Evolutionary conservation across 2,329 filamentous ascomycete genomes (phyloP).

Genomic region (Biscogniauxia mediterranea): DNA sequence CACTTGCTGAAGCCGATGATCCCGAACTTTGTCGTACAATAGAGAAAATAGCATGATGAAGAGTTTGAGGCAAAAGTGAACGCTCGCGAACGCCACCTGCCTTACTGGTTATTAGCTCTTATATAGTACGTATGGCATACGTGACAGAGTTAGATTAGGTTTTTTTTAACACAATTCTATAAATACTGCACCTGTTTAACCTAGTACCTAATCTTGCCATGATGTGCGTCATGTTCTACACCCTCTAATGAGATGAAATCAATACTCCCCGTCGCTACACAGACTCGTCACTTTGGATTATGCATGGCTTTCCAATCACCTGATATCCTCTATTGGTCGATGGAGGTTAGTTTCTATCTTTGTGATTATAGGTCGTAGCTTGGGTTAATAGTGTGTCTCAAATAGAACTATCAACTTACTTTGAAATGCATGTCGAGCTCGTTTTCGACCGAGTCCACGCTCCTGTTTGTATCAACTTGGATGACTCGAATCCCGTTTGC

Average conservation of each 20-base stretch:
- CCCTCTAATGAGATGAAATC: not conserved
- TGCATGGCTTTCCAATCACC: not conserved
- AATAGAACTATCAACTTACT: constrained; percentile 7
- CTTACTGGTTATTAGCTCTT: too few species aligned
- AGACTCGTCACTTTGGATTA: not conserved
- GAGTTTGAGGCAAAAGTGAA: too few species aligned
- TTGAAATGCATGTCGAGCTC: constrained; percentile 14
- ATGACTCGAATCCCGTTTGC: constrained; percentile 7
- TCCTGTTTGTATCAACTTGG: constrained; percentile 12
- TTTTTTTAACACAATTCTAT: too few species aligned
- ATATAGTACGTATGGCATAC: too few species aligned
- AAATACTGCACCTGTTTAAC: too few species aligned
- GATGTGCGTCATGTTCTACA: not conserved
- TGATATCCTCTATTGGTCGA: not conserved
- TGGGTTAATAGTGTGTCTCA: not conserved
- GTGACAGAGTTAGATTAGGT: too few species aligned
- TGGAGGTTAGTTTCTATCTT: not conserved
- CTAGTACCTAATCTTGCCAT: too few species aligned
- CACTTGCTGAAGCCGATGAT: constrained; percentile 42
- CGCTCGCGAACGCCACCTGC: too few species aligned
- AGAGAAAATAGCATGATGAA: too few species aligned
- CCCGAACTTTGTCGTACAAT: constrained; percentile 39
- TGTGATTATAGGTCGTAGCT: not conserved
- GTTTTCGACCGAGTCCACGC: constrained; percentile 11
- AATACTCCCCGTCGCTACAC: not conserved